These are phyloP conservation scores for Ruellia speciosa DNA, from an alignment of 305 asterid genomes.

Conservation along the genomic window DNA sequence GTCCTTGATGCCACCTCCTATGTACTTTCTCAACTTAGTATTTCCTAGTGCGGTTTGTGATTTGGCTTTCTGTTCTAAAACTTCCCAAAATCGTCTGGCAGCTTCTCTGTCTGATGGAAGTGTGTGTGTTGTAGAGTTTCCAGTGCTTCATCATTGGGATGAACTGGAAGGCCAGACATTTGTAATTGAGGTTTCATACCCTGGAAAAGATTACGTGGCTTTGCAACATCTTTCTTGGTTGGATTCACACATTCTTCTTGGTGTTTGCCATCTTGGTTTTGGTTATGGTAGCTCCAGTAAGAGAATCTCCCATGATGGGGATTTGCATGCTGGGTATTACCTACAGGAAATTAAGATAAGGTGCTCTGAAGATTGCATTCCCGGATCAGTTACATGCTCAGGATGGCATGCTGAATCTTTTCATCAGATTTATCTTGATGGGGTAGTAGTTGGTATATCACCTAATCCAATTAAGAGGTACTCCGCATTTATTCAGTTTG, in stretches of 20 bases:
- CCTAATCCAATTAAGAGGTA: slow-evolving; percentile 35
- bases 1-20: slow-evolving; percentile 85
- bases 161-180: slow-evolving; percentile 70
- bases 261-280: slow-evolving; percentile 32
- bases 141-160: slow-evolving; percentile 75
- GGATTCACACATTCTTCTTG: slow-evolving; percentile 63
- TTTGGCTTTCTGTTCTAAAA: slow-evolving; percentile 35
- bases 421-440: slow-evolving; percentile 48
- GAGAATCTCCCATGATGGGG: slow-evolving; percentile 26
- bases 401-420: slow-evolving; percentile 66
- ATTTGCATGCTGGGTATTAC: slow-evolving; percentile 37
- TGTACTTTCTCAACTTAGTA: slow-evolving; percentile 56
- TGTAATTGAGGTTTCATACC: slow-evolving; percentile 46
- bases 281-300: slow-evolving; percentile 22
- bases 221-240: slow-evolving; percentile 64
- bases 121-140: slow-evolving; percentile 71
- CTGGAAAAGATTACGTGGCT: slow-evolving; percentile 33
- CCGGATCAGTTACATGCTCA: slow-evolving; percentile 63
- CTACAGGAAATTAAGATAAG: slow-evolving; percentile 62
- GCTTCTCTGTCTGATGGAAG: slow-evolving; percentile 79
- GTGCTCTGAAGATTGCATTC: slow-evolving; percentile 57
- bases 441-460: slow-evolving; percentile 42
- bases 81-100: slow-evolving; percentile 54
- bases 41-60: slow-evolving; percentile 57
- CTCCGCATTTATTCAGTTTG: slow-evolving; percentile 71